These are phyloP conservation scores for Corylus americana DNA, from an alignment of 306 rosid genomes.

Conservation along the genomic window DNA sequence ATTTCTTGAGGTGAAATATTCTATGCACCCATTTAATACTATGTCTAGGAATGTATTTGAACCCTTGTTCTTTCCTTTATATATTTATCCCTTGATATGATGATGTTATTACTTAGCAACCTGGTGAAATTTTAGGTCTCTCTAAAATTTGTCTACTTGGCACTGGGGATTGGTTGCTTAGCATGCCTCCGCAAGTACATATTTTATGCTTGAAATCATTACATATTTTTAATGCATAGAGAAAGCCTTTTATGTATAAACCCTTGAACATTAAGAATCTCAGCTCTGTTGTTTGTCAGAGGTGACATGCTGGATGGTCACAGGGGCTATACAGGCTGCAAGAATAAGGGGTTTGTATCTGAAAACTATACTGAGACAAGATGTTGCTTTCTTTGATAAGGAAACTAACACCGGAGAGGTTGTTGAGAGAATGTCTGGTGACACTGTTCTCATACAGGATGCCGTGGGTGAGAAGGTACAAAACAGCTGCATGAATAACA, in stretches of 20 bases:
- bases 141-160: constrained; percentile 47
- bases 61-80: not conserved
- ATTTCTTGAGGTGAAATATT: too few species aligned
- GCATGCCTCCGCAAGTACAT: constrained; percentile 43
- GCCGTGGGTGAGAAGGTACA: constrained; percentile 40
- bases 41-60: not conserved
- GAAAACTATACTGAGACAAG: constrained; percentile 33
- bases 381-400: constrained; percentile 28
- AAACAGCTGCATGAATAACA: not conserved
- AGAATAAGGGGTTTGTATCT: constrained; percentile 28
- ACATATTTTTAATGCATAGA: not conserved
- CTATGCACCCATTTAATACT: too few species aligned
- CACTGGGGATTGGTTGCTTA: constrained; percentile 29
- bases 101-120: not conserved
- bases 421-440: constrained; percentile 34
- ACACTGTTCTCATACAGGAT: constrained; percentile 33
- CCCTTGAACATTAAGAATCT: not conserved
- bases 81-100: not conserved
- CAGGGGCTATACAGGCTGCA: constrained; percentile 37
- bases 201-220: not conserved
- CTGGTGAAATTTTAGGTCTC: constrained; percentile 29
- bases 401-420: constrained; percentile 36
- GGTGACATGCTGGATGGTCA: constrained; percentile 36
- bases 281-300: constrained; percentile 11
- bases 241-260: not conserved